phyloP scores from a whole-genome alignment of 257 asterid genomes.

The Gynochthodes officinalis region DNA sequence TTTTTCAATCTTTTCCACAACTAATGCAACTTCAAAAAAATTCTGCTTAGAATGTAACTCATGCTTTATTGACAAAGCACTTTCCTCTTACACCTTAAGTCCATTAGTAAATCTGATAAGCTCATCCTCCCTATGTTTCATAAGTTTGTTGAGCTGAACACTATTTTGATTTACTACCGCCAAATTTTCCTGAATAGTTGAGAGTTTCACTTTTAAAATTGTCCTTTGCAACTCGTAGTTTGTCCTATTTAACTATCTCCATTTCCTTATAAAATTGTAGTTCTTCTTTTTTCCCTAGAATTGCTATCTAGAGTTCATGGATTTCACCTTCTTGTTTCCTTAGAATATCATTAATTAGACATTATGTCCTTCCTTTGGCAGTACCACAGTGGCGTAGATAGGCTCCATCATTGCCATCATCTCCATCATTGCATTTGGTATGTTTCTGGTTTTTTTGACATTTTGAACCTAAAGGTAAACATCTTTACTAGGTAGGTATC shows the following conservation, averaged over 20 bases:
- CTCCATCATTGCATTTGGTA: too few relatives aligned
- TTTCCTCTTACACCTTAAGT: slow-evolving; percentile 65
- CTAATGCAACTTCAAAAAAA: slow-evolving; percentile 62
- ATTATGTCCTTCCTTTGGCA: too few relatives aligned
- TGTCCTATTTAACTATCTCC: slow-evolving; percentile 52
- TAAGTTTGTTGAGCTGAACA: slow-evolving; percentile 37
- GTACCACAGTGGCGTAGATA: too few relatives aligned
- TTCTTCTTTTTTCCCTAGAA: slow-evolving; percentile 72
- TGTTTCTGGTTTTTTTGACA: too few relatives aligned
- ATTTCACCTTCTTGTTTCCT: too few relatives aligned
- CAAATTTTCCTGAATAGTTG: slow-evolving; percentile 41
- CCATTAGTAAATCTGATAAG: slow-evolving; percentile 40
- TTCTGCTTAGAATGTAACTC: slow-evolving; percentile 43
- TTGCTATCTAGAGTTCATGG: too few relatives aligned
- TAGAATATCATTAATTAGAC: too few relatives aligned
- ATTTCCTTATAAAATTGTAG: slow-evolving; percentile 30
- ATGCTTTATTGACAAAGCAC: slow-evolving; percentile 44
- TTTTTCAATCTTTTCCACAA: too few relatives aligned
- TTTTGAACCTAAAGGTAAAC: too few relatives aligned
- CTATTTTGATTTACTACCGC: slow-evolving; percentile 52
- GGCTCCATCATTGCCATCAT: too few relatives aligned
- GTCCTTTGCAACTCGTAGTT: slow-evolving; percentile 45
- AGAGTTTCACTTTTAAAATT: slow-evolving; percentile 62
- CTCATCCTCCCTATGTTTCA: slow-evolving; percentile 51
- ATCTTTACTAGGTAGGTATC: too few relatives aligned